phyloP scores from a whole-genome alignment of 208 protist genomes.

The Strigomonas galati region DNA sequence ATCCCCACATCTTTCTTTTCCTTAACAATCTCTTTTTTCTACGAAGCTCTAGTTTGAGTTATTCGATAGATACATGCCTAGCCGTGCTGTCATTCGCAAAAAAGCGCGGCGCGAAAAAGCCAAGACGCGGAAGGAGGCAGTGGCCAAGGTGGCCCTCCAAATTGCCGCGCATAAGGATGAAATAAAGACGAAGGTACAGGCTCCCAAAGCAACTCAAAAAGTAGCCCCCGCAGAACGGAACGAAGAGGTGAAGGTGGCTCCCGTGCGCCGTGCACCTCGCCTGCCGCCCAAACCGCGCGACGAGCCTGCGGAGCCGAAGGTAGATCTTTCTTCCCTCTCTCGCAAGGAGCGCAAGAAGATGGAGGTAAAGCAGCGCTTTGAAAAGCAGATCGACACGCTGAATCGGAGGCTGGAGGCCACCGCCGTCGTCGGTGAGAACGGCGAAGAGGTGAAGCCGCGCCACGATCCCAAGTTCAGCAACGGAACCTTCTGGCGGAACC shows the following conservation, averaged over 20 bases:
- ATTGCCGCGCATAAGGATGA: not conserved
- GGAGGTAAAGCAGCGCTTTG: conserved; percentile 49
- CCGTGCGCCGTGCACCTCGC: not conserved
- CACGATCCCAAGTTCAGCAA: conserved; percentile 83
- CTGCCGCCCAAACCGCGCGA: not conserved
- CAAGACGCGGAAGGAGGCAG: not conserved
- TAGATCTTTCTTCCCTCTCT: conserved; percentile 20
- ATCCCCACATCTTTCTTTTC: not conserved
- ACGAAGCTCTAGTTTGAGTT: not conserved
- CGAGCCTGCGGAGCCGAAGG: conserved; percentile 11
- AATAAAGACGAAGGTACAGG: too few relatives aligned
- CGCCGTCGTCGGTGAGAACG: not conserved
- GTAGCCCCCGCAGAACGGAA: not conserved
- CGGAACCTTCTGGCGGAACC: conserved; percentile 82
- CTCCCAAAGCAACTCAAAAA: not conserved
- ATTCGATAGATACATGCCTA: conserved; percentile 46
- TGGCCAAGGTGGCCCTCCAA: not conserved
- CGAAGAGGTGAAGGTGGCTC: not conserved
- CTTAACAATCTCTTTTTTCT: not conserved
- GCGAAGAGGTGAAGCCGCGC: conserved; percentile 24
- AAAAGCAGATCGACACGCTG: conserved; percentile 40
- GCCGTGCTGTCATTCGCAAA: conserved; percentile 75
- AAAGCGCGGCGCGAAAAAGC: conserved; percentile 61
- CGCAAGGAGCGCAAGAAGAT: conserved; percentile 59
- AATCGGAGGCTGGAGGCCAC: not conserved